phyloP scores from a whole-genome alignment of 176 grass and related monocot species.

The Oryza punctata region DNA sequence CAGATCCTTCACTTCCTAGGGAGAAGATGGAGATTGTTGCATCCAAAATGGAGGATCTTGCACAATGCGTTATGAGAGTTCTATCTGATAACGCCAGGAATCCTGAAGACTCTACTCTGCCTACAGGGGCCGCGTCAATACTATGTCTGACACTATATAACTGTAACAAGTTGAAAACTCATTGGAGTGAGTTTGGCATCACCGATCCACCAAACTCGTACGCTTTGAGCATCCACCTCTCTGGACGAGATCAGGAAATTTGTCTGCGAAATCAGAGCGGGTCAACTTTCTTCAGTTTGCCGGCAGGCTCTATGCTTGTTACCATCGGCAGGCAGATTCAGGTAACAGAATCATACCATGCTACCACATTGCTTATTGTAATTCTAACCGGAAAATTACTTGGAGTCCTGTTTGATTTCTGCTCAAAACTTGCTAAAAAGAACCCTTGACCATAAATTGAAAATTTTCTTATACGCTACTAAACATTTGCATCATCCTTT shows the following conservation, averaged over 20 bases:
- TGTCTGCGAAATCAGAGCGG: slow-evolving; percentile 53
- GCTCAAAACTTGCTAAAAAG: background rate
- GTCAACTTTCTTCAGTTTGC: slow-evolving; percentile 55
- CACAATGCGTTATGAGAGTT: slow-evolving; percentile 45
- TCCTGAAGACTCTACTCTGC: slow-evolving; percentile 23
- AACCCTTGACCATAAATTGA: background rate
- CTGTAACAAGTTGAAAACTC: slow-evolving; percentile 43
- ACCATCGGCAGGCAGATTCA: slow-evolving; percentile 73
- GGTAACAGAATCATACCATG: slow-evolving; percentile 28
- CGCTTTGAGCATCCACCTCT: slow-evolving; percentile 64
- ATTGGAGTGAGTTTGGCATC: slow-evolving; percentile 41
- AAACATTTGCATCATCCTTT: no score
- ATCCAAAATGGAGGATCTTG: slow-evolving; percentile 56
- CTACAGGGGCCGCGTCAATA: slow-evolving; percentile 46
- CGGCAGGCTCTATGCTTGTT: slow-evolving; percentile 67
- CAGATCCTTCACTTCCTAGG: slow-evolving; percentile 26
- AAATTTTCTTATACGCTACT: background rate
- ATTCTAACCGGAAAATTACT: background rate
- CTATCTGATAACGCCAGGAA: slow-evolving; percentile 47
- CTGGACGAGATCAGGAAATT: slow-evolving; percentile 54
- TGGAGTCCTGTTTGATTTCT: background rate
- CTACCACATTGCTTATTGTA: background rate
- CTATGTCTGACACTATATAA: slow-evolving; percentile 59
- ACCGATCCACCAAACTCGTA: slow-evolving; percentile 44
- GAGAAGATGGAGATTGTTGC: slow-evolving; percentile 69